Evolutionary conservation across 306 rosid species (phyloP).

Genomic region (Ammopiptanthus mongolicus): DNA sequence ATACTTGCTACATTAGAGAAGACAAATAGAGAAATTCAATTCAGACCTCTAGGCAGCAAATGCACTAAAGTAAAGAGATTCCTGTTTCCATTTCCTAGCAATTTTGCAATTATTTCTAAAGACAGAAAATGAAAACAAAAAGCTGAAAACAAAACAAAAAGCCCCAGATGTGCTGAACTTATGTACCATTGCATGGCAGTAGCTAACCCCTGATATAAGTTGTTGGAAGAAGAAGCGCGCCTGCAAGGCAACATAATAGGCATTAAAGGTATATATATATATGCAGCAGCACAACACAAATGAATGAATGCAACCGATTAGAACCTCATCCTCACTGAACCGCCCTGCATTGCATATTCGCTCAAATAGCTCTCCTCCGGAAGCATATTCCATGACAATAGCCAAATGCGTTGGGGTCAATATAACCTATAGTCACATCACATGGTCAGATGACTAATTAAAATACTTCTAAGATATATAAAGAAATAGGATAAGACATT

Average conservation of each 20-base stretch:
- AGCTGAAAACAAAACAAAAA: too few species aligned
- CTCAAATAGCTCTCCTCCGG: conserved; percentile 96
- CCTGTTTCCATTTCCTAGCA: too few species aligned
- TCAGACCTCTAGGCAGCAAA: not conserved
- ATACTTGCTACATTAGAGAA: conserved; percentile 70
- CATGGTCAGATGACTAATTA: conserved; percentile 5
- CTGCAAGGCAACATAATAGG: conserved; percentile 34
- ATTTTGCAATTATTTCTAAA: too few species aligned
- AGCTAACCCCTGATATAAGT: conserved; percentile 96
- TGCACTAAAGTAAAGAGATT: not conserved
- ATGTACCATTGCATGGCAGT: conserved; percentile 84
- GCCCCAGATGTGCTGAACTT: not conserved
- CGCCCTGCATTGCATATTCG: conserved; percentile 99
- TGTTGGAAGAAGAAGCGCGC: conserved; percentile 97
- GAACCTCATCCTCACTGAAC: conserved; percentile 95
- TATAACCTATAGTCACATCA: conserved; percentile 57
- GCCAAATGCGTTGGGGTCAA: conserved; percentile 89
- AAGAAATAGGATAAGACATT: conserved; percentile 8
- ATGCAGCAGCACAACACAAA: conserved; percentile 13
- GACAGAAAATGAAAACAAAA: too few species aligned
- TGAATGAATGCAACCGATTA: not conserved
- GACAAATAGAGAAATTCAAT: conserved; percentile 9
- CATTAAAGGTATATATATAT: conserved; percentile 17
- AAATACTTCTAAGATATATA: not conserved
- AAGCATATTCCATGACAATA: conserved; percentile 93